Percentiles rank a stretch among this genome's conserved stretches.
phyloP scores from a whole-genome alignment of 371 early-diverging fungal genomes.

The Mucor saturninus region DNA sequence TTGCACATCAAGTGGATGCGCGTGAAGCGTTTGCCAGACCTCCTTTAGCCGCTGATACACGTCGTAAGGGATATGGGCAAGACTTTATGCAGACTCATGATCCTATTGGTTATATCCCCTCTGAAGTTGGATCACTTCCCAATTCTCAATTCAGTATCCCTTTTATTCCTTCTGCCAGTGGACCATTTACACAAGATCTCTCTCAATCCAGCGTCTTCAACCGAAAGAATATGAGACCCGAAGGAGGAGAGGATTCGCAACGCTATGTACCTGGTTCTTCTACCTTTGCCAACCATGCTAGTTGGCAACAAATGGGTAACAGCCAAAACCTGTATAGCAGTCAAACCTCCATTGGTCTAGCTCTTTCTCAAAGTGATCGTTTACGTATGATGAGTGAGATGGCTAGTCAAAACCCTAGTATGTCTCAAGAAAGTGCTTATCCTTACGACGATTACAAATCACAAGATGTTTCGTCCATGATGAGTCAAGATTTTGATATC shows the following conservation, averaged over 20 bases:
- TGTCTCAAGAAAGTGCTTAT: slow-evolving; percentile 62
- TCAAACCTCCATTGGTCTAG: slow-evolving; percentile 57
- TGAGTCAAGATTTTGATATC: slow-evolving; percentile 57
- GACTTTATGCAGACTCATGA: slow-evolving; percentile 65
- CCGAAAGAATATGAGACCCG: slow-evolving; percentile 41
- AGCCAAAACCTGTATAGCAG: slow-evolving; percentile 57
- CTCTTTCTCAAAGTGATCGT: slow-evolving; percentile 71
- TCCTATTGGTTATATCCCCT: slow-evolving; percentile 64
- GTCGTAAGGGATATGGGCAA: slow-evolving; percentile 53
- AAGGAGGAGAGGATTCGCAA: slow-evolving; percentile 6
- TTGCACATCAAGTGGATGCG: slow-evolving; percentile 71
- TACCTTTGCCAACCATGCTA: slow-evolving; percentile 46
- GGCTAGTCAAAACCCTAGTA: slow-evolving; percentile 39
- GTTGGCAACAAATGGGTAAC: slow-evolving; percentile 35
- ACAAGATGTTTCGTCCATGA: slow-evolving; percentile 58
- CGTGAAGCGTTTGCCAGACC: slow-evolving; percentile 69
- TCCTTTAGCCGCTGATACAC: slow-evolving; percentile 60
- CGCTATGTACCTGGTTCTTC: slow-evolving; percentile 49
- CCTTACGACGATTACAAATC: slow-evolving; percentile 64
- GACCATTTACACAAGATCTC: slow-evolving; percentile 75
- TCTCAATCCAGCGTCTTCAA: slow-evolving; percentile 58
- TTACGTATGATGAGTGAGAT: slow-evolving; percentile 62
- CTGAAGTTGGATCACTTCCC: slow-evolving; percentile 59
- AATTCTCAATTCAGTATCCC: slow-evolving; percentile 68
- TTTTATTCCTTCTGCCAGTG: slow-evolving; percentile 65